phyloP scores from a whole-genome alignment of 805 yeast species.

The Candida khao-thaluensis region DNA sequence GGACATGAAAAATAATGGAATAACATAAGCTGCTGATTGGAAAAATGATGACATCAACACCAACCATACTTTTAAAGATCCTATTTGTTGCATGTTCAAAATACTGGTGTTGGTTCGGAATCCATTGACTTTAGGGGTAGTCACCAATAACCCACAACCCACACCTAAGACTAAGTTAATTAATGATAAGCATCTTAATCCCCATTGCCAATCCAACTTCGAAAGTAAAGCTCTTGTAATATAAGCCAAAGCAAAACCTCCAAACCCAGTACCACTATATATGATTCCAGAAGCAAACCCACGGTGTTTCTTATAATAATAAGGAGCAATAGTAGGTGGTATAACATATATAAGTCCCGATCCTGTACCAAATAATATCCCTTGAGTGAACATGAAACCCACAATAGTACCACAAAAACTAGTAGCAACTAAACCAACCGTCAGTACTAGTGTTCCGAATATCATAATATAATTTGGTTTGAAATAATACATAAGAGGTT shows the following conservation, averaged over 20 bases:
- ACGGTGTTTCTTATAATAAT: slow-evolving; percentile 27
- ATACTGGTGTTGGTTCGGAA: slow-evolving; percentile 11
- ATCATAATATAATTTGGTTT: slow-evolving; percentile 24
- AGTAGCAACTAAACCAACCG: slow-evolving; percentile 28
- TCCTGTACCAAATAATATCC: slow-evolving; percentile 33
- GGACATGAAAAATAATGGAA: slow-evolving; percentile 34
- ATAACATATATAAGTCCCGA: slow-evolving; percentile 30
- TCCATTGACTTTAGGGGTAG: slow-evolving; percentile 12
- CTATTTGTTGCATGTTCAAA: slow-evolving; percentile 17
- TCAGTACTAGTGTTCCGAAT: slow-evolving; percentile 24
- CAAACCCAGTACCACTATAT: slow-evolving; percentile 38
- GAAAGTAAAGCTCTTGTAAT: slow-evolving; percentile 24
- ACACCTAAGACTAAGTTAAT: slow-evolving; percentile 19
- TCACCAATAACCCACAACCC: slow-evolving; percentile 16
- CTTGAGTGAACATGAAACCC: slow-evolving; percentile 33
- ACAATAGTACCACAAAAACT: slow-evolving; percentile 20
- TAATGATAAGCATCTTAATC: slow-evolving; percentile 29
- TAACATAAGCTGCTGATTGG: slow-evolving; percentile 36
- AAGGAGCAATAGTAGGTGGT: slow-evolving; percentile 34
- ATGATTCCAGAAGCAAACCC: slow-evolving; percentile 35
- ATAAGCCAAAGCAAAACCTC: slow-evolving; percentile 32
- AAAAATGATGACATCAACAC: slow-evolving; percentile 24
- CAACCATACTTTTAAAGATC: slow-evolving; percentile 19
- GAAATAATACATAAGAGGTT: slow-evolving; percentile 17
- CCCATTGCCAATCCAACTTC: slow-evolving; percentile 34